Percentiles rank a stretch among this genome's conserved stretches.
These are phyloP conservation scores for Colletotrichum zoysiae DNA, from an alignment of 2,329 filamentous ascomycete species.

Conservation along the genomic window DNA sequence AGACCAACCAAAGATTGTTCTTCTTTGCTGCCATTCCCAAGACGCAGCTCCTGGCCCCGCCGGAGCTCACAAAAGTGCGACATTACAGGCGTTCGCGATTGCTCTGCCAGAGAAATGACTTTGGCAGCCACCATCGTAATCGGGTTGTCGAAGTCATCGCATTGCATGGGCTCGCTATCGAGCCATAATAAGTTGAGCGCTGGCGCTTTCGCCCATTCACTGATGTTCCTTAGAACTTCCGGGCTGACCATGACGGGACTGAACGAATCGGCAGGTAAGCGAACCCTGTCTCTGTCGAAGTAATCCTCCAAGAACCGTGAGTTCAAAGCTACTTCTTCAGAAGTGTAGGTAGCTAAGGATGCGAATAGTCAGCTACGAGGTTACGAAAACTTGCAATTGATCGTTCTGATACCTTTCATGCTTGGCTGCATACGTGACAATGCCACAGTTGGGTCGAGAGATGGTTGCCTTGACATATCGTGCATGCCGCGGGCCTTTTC, in stretches of 20 bases:
- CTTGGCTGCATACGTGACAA: background rate
- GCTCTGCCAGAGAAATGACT: slow-evolving; percentile 18
- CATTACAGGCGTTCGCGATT: slow-evolving; percentile 16
- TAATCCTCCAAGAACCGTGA: slow-evolving; percentile 7
- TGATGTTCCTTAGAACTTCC: background rate
- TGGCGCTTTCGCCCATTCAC: background rate
- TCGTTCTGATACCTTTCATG: background rate
- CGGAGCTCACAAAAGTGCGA: slow-evolving; percentile 44
- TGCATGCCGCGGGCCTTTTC: background rate
- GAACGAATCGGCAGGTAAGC: background rate
- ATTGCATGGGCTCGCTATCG: slow-evolving; percentile 11
- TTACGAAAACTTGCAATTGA: background rate
- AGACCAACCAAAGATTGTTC: slow-evolving; percentile 20
- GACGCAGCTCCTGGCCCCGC: background rate
- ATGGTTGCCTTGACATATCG: no score
- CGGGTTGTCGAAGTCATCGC: slow-evolving; percentile 22
- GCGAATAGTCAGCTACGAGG: background rate
- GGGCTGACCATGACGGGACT: background rate
- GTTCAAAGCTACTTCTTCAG: background rate
- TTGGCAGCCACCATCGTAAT: slow-evolving; percentile 35
- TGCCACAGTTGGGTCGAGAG: no score
- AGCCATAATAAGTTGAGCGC: slow-evolving; percentile 33
- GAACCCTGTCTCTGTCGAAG: slow-evolving; percentile 2
- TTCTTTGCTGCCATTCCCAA: slow-evolving; percentile 10
- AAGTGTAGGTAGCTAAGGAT: background rate